Conservation (phyloP, 169 alveolate genomes). For the Perkinsus chesapeaki region DNA sequence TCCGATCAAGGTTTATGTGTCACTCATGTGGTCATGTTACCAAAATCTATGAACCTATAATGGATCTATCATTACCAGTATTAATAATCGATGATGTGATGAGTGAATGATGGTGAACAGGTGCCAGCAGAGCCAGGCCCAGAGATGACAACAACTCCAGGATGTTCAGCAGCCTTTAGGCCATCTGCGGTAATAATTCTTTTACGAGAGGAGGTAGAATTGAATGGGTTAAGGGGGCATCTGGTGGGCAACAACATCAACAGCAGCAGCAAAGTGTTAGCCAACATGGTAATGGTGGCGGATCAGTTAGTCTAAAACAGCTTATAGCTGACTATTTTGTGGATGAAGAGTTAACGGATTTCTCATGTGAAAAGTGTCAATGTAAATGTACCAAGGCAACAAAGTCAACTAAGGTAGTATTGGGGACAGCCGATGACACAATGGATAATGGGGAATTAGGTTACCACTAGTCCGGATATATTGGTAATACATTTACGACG, state of each 20-base stretch:
- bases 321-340: neutral
- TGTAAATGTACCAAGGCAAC: neutral
- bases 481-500: neutral
- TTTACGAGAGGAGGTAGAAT: too few species aligned
- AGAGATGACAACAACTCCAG: neutral
- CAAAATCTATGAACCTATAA: neutral
- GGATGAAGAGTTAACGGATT: neutral
- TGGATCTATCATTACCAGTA: neutral
- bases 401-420: neutral
- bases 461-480: neutral
- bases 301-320: neutral
- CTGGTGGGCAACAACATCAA: too few species aligned
- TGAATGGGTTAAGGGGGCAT: too few species aligned
- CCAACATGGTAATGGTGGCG: too few species aligned
- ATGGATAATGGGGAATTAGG: neutral
- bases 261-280: too few species aligned
- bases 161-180: neutral
- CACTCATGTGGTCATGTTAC: neutral
- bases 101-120: neutral
- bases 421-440: neutral
- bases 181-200: too few species aligned
- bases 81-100: too few species aligned
- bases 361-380: neutral
- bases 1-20: neutral
- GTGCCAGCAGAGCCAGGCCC: neutral